These are phyloP conservation scores for Coprinellus aureogranulatus DNA, from an alignment of 768 basidiomycete species.

Conservation along the genomic window DNA sequence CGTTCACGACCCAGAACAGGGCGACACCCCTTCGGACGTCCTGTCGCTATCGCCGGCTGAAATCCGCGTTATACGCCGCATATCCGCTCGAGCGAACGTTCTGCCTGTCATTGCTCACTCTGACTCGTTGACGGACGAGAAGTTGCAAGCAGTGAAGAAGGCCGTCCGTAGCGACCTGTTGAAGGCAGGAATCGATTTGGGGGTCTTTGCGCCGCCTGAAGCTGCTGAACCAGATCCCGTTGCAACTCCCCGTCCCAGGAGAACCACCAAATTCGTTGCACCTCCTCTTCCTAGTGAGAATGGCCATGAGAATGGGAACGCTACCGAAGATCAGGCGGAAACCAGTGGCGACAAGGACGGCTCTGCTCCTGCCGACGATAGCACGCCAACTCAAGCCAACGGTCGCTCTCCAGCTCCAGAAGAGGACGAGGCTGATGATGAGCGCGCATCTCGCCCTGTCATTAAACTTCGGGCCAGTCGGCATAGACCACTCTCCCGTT, in stretches of 20 bases:
- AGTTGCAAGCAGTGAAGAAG: constrained; percentile 64
- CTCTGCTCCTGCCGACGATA: background rate
- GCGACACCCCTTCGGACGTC: constrained; percentile 47
- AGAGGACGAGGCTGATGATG: constrained; percentile 46
- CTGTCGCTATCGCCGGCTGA: constrained; percentile 75
- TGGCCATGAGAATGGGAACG: constrained; percentile 24
- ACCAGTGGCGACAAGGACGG: background rate
- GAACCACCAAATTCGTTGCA: constrained; percentile 31
- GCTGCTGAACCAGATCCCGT: constrained; percentile 17
- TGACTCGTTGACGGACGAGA: constrained; percentile 82
- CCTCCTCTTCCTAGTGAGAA: constrained; percentile 23
- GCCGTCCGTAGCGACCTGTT: constrained; percentile 68
- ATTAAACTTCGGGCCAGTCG: constrained; percentile 67
- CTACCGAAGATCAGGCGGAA: constrained; percentile 9
- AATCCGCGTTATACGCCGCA: constrained; percentile 73
- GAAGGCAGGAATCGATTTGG: constrained; percentile 70
- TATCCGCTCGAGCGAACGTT: constrained; percentile 73
- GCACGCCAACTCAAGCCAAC: constrained; percentile 2
- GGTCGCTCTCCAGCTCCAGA: constrained; percentile 27
- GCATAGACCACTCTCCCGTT: constrained; percentile 53
- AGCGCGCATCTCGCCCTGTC: constrained; percentile 65
- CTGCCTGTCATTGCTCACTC: constrained; percentile 78
- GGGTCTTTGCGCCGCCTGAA: constrained; percentile 62
- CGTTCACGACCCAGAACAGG: constrained; percentile 40
- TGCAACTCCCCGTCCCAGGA: constrained; percentile 28